Evolutionary conservation across 208 protist species (phyloP).

Genomic region (Wallacemonas rigidus): DNA sequence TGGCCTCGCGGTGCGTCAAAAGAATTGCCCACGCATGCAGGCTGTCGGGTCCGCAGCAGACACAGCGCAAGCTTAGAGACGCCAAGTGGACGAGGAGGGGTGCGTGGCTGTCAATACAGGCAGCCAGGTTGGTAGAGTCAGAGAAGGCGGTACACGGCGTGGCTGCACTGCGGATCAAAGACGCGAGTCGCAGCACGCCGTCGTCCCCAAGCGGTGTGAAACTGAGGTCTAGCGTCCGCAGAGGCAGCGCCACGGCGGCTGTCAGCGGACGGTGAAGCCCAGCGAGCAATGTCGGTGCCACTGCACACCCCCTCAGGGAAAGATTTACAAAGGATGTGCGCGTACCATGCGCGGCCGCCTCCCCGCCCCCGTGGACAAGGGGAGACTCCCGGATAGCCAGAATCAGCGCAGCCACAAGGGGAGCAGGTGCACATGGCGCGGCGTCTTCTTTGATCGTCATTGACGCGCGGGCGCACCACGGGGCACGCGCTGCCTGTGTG

Average conservation of each 20-base stretch:
- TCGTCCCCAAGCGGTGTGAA: slow-evolving; percentile 18
- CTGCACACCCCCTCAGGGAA: neutral
- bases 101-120: too few relatives aligned
- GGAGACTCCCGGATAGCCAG: neutral
- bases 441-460: too few relatives aligned
- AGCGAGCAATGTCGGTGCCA: neutral
- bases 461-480: too few relatives aligned
- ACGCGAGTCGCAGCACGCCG: slow-evolving; percentile 17
- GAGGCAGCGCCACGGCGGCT: neutral
- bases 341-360: neutral
- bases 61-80: slow-evolving; percentile 17
- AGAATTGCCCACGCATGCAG: too few relatives aligned
- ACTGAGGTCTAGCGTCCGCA: slow-evolving; percentile 21
- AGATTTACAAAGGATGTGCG: neutral
- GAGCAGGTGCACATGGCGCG: neutral
- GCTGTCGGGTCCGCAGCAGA: slow-evolving; percentile 23
- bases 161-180: neutral
- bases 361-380: neutral
- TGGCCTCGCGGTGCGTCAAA: too few relatives aligned
- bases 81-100: neutral
- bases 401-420: neutral
- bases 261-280: neutral
- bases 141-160: too few relatives aligned
- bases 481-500: neutral
- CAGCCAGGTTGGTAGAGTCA: too few relatives aligned